These are phyloP conservation scores for Catenaria anguillulae DNA, from an alignment of 371 early-diverging fungal species.

Conservation along the genomic window DNA sequence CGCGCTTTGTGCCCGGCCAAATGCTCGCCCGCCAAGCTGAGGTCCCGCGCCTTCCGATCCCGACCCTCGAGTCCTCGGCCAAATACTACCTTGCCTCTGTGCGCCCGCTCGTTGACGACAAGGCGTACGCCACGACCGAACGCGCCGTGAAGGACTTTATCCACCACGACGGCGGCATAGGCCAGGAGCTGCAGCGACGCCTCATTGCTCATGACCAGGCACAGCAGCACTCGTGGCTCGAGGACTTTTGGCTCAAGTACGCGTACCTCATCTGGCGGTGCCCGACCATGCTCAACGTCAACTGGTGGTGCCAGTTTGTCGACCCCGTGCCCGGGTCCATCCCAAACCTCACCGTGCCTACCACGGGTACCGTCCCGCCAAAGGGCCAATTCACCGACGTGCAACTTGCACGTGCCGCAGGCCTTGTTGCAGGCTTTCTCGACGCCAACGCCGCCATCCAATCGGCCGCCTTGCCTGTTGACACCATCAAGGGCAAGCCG, in stretches of 20 bases:
- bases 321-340: slow-evolving; percentile 28
- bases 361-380: slow-evolving; percentile 12
- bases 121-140: slow-evolving; percentile 34
- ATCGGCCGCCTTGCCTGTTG: slow-evolving; percentile 47
- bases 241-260: slow-evolving; percentile 66
- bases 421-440: slow-evolving; percentile 47
- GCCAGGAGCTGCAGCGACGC: slow-evolving; percentile 54
- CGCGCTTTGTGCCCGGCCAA: neutral
- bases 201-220: slow-evolving; percentile 36
- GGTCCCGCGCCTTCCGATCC: slow-evolving; percentile 70
- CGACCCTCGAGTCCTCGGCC: slow-evolving; percentile 51
- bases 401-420: slow-evolving; percentile 65
- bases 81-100: slow-evolving; percentile 52
- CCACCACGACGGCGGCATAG: slow-evolving; percentile 50
- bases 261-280: slow-evolving; percentile 83
- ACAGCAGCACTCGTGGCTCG: slow-evolving; percentile 61
- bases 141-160: slow-evolving; percentile 47
- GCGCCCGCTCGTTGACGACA: slow-evolving; percentile 32
- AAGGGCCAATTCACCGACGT: slow-evolving; percentile 42
- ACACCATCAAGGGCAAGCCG: slow-evolving; percentile 43
- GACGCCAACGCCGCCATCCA: slow-evolving; percentile 59
- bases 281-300: slow-evolving; percentile 66
- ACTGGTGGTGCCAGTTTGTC: slow-evolving; percentile 65
- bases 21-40: neutral
- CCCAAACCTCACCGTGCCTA: too few species aligned